These are phyloP conservation scores for Termitomyces sp. DNA, from an alignment of 768 basidiomycete species.

Conservation along the genomic window DNA sequence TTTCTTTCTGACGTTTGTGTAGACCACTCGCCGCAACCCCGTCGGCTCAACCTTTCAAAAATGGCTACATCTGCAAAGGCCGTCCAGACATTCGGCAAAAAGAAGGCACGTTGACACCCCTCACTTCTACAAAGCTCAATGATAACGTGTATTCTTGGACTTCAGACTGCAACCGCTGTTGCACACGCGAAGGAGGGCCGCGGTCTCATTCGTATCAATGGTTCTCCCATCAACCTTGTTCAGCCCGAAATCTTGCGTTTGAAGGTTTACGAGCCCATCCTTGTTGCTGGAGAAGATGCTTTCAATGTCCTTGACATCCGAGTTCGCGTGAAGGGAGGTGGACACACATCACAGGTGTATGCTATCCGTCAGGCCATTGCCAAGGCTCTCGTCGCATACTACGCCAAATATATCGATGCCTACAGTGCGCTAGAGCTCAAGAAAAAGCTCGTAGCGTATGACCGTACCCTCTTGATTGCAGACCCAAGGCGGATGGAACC, in stretches of 20 bases:
- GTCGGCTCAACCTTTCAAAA: constrained; percentile 33
- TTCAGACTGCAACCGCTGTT: constrained; percentile 94
- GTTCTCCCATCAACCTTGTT: constrained; percentile 93
- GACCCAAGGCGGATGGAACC: constrained; percentile 98
- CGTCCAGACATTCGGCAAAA: constrained; percentile 99
- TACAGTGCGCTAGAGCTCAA: constrained; percentile 96
- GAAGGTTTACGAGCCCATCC: constrained; percentile 97
- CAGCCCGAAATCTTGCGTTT: constrained; percentile 94
- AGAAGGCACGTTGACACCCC: constrained; percentile 71
- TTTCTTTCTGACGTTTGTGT: background rate
- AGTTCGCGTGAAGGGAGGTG: constrained; percentile 97
- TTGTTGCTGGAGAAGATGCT: constrained; percentile 88
- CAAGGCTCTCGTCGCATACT: constrained; percentile 96
- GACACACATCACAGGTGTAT: constrained; percentile 98
- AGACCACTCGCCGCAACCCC: constrained; percentile 18
- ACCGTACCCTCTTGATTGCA: constrained; percentile 85
- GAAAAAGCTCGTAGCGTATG: constrained; percentile 96
- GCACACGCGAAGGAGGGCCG: constrained; percentile 96
- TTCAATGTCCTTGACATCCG: constrained; percentile 91
- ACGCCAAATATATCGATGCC: constrained; percentile 98
- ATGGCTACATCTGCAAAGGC: constrained; percentile 81
- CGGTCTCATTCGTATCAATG: constrained; percentile 95
- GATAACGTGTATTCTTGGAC: background rate
- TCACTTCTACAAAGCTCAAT: constrained; percentile 10
- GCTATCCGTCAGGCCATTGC: constrained; percentile 98